Evolutionary conservation across 2,329 filamentous ascomycete genomes (phyloP).

Genomic region (Diaporthe helianthi): DNA sequence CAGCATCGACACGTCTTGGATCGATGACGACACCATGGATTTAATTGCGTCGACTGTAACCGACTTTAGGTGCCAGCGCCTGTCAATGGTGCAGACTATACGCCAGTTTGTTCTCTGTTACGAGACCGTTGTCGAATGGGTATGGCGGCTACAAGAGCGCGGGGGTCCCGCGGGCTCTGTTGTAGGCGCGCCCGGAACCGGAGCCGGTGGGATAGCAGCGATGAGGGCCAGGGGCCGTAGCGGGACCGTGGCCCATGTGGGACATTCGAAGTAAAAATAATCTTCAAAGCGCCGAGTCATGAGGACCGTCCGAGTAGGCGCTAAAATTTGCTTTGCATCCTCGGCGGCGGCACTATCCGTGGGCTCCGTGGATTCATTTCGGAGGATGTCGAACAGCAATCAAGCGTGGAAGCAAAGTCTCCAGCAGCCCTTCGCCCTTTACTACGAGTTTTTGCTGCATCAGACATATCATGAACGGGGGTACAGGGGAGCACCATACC

Average conservation of each 20-base stretch:
- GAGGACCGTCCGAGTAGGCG: not conserved
- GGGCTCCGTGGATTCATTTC: too few species aligned
- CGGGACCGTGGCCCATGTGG: conserved; percentile 32
- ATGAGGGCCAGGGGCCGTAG: conserved; percentile 32
- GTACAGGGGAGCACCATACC: not conserved
- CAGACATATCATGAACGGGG: not conserved
- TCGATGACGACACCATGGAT: conserved; percentile 75
- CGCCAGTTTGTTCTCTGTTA: conserved; percentile 96
- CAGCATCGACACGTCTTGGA: conserved; percentile 64
- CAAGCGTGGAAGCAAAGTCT: not conserved
- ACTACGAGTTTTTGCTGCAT: not conserved
- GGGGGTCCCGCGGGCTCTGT: conserved; percentile 36
- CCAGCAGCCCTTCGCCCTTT: not conserved
- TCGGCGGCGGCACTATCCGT: too few species aligned
- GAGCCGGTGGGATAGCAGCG: conserved; percentile 31
- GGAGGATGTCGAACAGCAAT: not conserved
- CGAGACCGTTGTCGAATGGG: conserved; percentile 91
- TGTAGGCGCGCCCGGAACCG: conserved; percentile 32
- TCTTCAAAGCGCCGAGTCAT: too few species aligned
- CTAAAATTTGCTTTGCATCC: not conserved
- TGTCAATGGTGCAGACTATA: conserved; percentile 97
- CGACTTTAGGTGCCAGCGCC: conserved; percentile 84
- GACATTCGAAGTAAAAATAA: conserved; percentile 19
- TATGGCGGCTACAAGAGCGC: conserved; percentile 58
- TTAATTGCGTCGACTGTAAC: conserved; percentile 87